Evolutionary conservation across 2,329 filamentous ascomycete genomes (phyloP), one percentile per base, ranked within the genome.

Genomic region (Parascedosporium putredinis): DNA sequence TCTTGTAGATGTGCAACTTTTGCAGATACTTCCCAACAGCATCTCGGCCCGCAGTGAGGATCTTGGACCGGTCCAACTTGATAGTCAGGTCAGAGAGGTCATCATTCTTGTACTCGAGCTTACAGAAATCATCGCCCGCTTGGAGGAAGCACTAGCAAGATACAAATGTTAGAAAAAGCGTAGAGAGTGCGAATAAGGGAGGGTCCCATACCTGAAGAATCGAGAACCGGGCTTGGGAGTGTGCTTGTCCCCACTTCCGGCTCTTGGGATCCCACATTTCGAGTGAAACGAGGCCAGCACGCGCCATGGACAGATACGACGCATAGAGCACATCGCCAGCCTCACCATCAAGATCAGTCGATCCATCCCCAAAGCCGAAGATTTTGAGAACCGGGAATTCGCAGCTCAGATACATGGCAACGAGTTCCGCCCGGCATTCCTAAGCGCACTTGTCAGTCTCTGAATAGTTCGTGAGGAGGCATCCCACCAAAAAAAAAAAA

Each of bases 251-350:
- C 90, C 90, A 95, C 70, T 95, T 95, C 56, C 82, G 75, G 58
- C 78, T 83, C 70, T 90, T 90, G 5, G 89, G 89, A 60, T 96
- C 89, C 89, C 89, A 97, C 74, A 93, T 88, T 64, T 97, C 91
- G 20, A 97, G 76, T 1, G 90, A 86, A 5, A 83, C 79, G 42
- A 98, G 74, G 53, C 93, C 93, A n/a, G 89, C 88, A 33, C 90
- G 81, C 12, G 93, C 93, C 91, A 98, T 97, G 57, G 83, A 82
- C 8, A 98, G 78, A 64, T 97, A 98, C 2, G 86, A 83, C 0
- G 83, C 81, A 60, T 91, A 96, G 6, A 97, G 78, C 5, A 98
- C 81, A 60, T 95, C 86, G 40, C 89, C 90, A 8, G 89, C 88
- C 60, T 86, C 79, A 52, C 79, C 76, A 55, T 86, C 70, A 56